Evolutionary conservation across 805 yeast species (phyloP).

Genomic region (Yarrowia bubula): DNA sequence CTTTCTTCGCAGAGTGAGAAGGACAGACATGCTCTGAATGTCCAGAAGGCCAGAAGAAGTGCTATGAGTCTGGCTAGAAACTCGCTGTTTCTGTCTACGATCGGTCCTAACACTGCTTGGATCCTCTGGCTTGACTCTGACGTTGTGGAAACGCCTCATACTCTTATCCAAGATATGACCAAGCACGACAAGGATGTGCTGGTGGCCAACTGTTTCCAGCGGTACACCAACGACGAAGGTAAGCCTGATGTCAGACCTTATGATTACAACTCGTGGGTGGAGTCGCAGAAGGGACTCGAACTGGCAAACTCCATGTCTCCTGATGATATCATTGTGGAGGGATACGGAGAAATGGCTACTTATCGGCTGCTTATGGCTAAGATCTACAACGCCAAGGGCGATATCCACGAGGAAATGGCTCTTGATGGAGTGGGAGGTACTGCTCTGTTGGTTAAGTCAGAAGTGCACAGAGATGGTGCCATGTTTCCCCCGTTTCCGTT

Average conservation of each 20-base stretch:
- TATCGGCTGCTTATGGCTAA: slow-evolving; percentile 94
- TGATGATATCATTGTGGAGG: slow-evolving; percentile 93
- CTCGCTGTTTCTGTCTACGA: slow-evolving; percentile 81
- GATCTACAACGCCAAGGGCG: slow-evolving; percentile 67
- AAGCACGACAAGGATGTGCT: slow-evolving; percentile 81
- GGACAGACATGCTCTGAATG: slow-evolving; percentile 83
- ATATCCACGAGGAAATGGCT: slow-evolving; percentile 68
- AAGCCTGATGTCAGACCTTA: slow-evolving; percentile 72
- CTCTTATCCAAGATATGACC: slow-evolving; percentile 83
- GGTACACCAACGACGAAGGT: slow-evolving; percentile 62
- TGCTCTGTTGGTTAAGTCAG: slow-evolving; percentile 91
- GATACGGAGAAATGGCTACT: slow-evolving; percentile 89
- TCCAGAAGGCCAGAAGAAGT: slow-evolving; percentile 83
- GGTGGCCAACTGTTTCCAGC: slow-evolving; percentile 91
- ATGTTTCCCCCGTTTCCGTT: slow-evolving; percentile 99
- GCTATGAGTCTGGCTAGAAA: slow-evolving; percentile 95
- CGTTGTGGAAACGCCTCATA: slow-evolving; percentile 81
- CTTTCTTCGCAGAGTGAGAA: slow-evolving; percentile 73
- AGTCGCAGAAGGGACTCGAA: slow-evolving; percentile 68
- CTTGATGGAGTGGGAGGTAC: slow-evolving; percentile 99
- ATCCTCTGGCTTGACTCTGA: slow-evolving; percentile 96
- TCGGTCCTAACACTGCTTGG: slow-evolving; percentile 91
- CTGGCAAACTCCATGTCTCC: slow-evolving; percentile 71
- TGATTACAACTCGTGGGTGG: slow-evolving; percentile 90
- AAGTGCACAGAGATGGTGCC: slow-evolving; percentile 98